Evolutionary conservation across 225 moss, liverwort and hornwort species (phyloP).

Genomic region (Polytrichum formosum): DNA sequence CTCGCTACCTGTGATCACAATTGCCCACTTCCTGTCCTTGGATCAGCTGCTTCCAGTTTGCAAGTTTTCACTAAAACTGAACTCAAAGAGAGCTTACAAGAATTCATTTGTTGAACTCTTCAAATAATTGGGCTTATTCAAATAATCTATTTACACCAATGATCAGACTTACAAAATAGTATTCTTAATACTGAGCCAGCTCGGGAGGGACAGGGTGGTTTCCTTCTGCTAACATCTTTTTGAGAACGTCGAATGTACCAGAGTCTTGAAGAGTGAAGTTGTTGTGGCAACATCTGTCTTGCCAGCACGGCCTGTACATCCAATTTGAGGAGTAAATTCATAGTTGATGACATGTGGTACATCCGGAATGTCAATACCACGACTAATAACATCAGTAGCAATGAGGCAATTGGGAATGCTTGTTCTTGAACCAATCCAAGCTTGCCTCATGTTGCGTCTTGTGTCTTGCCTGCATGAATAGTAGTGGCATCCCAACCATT

Average conservation of each 20-base stretch:
- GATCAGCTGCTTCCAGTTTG: too few relatives aligned
- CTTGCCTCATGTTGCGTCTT: conserved; percentile 48
- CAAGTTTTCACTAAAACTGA: too few relatives aligned
- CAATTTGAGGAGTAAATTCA: conserved; percentile 1
- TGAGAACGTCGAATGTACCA: background rate
- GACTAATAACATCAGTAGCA: conserved; percentile 6
- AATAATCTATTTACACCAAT: too few relatives aligned
- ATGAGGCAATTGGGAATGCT: background rate
- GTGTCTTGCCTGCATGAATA: conserved; percentile 66
- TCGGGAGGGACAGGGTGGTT: background rate
- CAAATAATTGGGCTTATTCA: too few relatives aligned
- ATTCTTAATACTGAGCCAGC: background rate
- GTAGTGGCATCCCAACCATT: conserved; percentile 50
- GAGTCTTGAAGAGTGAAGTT: background rate
- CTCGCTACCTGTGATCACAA: too few relatives aligned
- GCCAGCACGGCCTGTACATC: background rate
- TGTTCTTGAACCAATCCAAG: background rate
- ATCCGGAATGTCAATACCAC: conserved; percentile 6
- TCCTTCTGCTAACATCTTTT: background rate
- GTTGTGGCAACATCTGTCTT: background rate
- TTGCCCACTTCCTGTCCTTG: too few relatives aligned
- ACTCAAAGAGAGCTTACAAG: too few relatives aligned
- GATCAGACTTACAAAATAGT: too few relatives aligned
- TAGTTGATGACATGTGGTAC: conserved; percentile 5
- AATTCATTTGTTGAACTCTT: too few relatives aligned